Conservation (phyloP, 805 yeast species). For the Hanseniaspora nectarophila region DNA sequence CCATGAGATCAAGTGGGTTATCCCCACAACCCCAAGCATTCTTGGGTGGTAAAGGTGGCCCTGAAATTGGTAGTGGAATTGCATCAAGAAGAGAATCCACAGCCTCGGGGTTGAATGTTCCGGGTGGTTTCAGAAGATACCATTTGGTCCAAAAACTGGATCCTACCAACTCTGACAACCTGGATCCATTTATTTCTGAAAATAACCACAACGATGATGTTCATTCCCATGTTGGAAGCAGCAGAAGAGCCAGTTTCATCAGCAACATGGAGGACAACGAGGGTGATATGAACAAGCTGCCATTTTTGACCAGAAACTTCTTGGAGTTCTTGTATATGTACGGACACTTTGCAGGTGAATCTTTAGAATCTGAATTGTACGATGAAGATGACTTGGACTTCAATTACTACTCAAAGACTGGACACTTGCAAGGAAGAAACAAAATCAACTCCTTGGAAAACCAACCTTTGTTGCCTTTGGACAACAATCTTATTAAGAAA, state of each 20-base stretch:
- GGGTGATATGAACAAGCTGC: slow-evolving; percentile 27
- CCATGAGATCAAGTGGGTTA: slow-evolving; percentile 2
- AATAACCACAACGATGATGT: slow-evolving; percentile 11
- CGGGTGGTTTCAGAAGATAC: slow-evolving; percentile 75
- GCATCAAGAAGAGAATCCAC: slow-evolving; percentile 43
- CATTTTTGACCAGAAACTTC: slow-evolving; percentile 56
- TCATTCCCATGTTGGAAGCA: neutral
- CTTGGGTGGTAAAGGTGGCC: neutral
- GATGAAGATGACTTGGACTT: slow-evolving; percentile 17
- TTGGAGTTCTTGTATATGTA: slow-evolving; percentile 65
- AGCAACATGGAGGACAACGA: slow-evolving; percentile 20
- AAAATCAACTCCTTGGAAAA: slow-evolving; percentile 12
- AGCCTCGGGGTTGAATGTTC: slow-evolving; percentile 60
- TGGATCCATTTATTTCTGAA: neutral
- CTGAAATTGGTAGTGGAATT: slow-evolving; percentile 15
- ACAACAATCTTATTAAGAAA: slow-evolving; percentile 4
- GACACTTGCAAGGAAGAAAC: slow-evolving; percentile 14
- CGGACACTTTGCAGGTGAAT: slow-evolving; percentile 82
- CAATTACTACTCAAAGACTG: slow-evolving; percentile 24
- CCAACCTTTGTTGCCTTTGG: slow-evolving; percentile 11
- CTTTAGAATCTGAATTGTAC: slow-evolving; percentile 52
- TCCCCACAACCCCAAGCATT: neutral
- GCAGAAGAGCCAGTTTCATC: neutral
- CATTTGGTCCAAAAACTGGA: slow-evolving; percentile 37
- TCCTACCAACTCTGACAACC: slow-evolving; percentile 13